Evolutionary conservation across 2,329 filamentous ascomycete species (phyloP).

Genomic region (Botrytis squamosa): DNA sequence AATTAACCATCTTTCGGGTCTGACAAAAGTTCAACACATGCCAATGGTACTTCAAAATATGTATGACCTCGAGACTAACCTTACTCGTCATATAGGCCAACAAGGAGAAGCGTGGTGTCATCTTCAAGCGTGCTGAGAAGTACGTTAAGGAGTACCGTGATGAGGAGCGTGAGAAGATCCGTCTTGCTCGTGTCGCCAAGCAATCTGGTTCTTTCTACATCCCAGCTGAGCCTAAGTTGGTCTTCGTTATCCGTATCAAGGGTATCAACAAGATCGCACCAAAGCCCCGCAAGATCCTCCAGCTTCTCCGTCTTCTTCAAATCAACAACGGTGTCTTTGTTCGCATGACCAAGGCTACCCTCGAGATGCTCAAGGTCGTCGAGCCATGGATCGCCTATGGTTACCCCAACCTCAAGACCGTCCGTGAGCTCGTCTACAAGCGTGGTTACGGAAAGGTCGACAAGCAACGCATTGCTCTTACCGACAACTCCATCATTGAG

Average conservation of each 20-base stretch:
- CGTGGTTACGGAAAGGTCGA: slow-evolving; percentile 98
- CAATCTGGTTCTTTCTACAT: slow-evolving; percentile 92
- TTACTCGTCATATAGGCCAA: slow-evolving; percentile 64
- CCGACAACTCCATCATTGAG: slow-evolving; percentile 98
- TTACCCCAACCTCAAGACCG: slow-evolving; percentile 98
- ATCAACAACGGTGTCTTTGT: slow-evolving; percentile 99
- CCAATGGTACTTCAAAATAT: slow-evolving; percentile 27
- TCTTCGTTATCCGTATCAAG: slow-evolving; percentile 99
- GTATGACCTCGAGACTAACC: slow-evolving; percentile 41
- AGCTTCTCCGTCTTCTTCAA: slow-evolving; percentile 98
- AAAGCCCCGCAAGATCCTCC: slow-evolving; percentile 99
- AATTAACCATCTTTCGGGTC: slow-evolving; percentile 99
- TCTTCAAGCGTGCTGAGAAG: slow-evolving; percentile 99
- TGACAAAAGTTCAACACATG: slow-evolving; percentile 54
- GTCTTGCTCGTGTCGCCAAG: slow-evolving; percentile 85
- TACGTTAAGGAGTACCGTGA: slow-evolving; percentile 99
- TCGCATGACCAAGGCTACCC: slow-evolving; percentile 94
- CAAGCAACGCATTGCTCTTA: slow-evolving; percentile 95
- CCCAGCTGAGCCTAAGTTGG: slow-evolving; percentile 89
- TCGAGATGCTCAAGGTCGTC: slow-evolving; percentile 96
- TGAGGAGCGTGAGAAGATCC: slow-evolving; percentile 96
- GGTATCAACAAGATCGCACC: slow-evolving; percentile 99
- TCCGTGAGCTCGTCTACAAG: slow-evolving; percentile 99
- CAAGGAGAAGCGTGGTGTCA: slow-evolving; percentile 97
- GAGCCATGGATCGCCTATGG: slow-evolving; percentile 99